Conservation (phyloP, 805 yeast species). For the Tetrapisispora iriomotensis region DNA sequence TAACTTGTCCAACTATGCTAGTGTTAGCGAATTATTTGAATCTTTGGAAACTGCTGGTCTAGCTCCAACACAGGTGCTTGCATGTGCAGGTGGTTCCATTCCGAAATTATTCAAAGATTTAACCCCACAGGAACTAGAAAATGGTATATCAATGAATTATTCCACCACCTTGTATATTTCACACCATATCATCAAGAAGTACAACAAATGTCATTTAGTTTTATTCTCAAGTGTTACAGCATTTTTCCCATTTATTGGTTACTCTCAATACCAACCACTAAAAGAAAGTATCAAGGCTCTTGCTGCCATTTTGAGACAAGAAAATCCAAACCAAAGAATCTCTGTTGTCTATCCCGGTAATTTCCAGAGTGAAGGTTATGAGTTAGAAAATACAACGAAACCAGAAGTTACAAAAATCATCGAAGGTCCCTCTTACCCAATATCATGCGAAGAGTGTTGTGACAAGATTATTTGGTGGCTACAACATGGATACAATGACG, state of each 20-base stretch:
- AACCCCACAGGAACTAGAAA: slow-evolving; percentile 44
- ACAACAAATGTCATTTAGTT: slow-evolving; percentile 41
- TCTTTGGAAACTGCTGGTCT: slow-evolving; percentile 19
- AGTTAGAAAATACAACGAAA: slow-evolving; percentile 70
- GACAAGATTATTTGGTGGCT: slow-evolving; percentile 46
- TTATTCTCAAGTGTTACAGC: slow-evolving; percentile 71
- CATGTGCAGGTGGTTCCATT: slow-evolving; percentile 81
- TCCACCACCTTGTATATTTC: slow-evolving; percentile 59
- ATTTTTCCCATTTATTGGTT: slow-evolving; percentile 83
- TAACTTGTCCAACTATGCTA: slow-evolving; percentile 52
- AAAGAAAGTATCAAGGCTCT: slow-evolving; percentile 75
- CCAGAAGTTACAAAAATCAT: slow-evolving; percentile 73
- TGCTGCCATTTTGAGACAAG: slow-evolving; percentile 74
- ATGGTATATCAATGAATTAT: slow-evolving; percentile 63
- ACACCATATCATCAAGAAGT: slow-evolving; percentile 46
- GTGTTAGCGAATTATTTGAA: slow-evolving; percentile 31
- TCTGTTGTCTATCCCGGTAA: slow-evolving; percentile 81
- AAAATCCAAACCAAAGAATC: slow-evolving; percentile 62
- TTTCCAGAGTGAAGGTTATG: slow-evolving; percentile 79
- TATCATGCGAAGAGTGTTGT: slow-evolving; percentile 59
- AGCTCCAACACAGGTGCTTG: slow-evolving; percentile 61
- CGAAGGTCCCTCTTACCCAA: slow-evolving; percentile 76
- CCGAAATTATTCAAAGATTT: slow-evolving; percentile 73
- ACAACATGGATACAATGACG: slow-evolving; percentile 55
- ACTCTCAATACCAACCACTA: slow-evolving; percentile 80